These are phyloP conservation scores for Coemansia aciculifera DNA, from an alignment of 192 early-diverging fungal genomes.

Conservation along the genomic window DNA sequence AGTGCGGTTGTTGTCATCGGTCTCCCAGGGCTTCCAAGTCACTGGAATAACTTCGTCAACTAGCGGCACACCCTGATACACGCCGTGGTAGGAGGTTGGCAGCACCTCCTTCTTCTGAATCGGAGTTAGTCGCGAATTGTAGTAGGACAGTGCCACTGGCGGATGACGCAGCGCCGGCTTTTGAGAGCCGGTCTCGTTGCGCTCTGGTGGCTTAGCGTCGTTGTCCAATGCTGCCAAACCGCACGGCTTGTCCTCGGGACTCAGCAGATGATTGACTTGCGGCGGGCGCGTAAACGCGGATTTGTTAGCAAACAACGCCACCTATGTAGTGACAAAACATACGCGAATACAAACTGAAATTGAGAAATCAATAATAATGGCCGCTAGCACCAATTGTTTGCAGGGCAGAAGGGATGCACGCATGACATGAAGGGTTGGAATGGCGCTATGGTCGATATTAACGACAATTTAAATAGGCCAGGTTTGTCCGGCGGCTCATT, in stretches of 20 bases:
- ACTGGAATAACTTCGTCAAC: slow-evolving; percentile 12
- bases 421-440: neutral
- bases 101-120: slow-evolving; percentile 19
- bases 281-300: slow-evolving; percentile 1
- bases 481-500: slow-evolving; percentile 8
- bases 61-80: slow-evolving; percentile 41
- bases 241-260: neutral
- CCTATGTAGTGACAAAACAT: slow-evolving; percentile 21
- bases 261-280: neutral
- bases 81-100: slow-evolving; percentile 26
- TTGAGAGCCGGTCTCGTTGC: slow-evolving; percentile 5
- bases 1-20: neutral
- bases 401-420: slow-evolving; percentile 5
- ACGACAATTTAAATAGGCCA: slow-evolving; percentile 7
- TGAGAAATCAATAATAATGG: neutral
- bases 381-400: slow-evolving; percentile 13
- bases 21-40: slow-evolving; percentile 5
- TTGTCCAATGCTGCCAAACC: neutral
- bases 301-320: slow-evolving; percentile 25
- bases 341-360: neutral
- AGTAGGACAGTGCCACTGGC: slow-evolving; percentile 22
- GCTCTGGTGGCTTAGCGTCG: slow-evolving; percentile 12
- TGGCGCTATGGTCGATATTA: slow-evolving; percentile 4
- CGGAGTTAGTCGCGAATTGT: slow-evolving; percentile 41
- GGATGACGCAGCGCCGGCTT: slow-evolving; percentile 7